Evolutionary conservation across 1,284 basidiomycete genomes (phyloP), one percentile per base, ranked within the genome.

Genomic region (Leccinum subspadiceum): DNA sequence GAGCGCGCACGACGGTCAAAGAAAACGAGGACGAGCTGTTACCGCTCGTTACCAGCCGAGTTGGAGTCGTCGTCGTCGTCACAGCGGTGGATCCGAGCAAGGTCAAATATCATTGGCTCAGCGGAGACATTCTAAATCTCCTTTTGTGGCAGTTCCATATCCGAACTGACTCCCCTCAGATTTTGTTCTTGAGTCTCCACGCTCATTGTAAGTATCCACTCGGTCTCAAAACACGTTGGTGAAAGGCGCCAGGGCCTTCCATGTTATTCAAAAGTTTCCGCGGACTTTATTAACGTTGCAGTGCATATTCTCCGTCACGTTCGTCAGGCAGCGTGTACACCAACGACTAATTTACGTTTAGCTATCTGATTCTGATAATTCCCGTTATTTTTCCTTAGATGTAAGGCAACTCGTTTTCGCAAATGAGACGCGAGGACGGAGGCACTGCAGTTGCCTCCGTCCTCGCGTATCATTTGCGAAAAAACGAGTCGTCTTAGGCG

Each of bases 331-430:
- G 62, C 63, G 58, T 70, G 70, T 50, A 31, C 49, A n/a, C 59
- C 70, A 70, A 68, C 61, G 56, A 61, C 39, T 64, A 60, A 13
- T 66, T 69, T 69, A 69, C 68, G 68, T 69, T 15, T 71, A 22
- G 26, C 33, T 48, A 65, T 17, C 41, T 17, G 41, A 17, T 69
- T 41, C 41, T 10, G 17, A 17, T 69, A 46, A 44, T 49, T 49
- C 24, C 46, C 53, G 15, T 49, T 65, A 66, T 54, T 65, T 68
- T 54, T 58, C n/a, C 59, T 13, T 59, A 65, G 68, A 67, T 66
- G 66, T 53, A 44, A 44, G 41, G 41, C 8, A 9, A 12, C 17
- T 17, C n/a, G 37, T 39, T 39, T 9, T n/a, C 15, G 0, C 37
- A 39, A 39, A 39, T 9, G 37, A n/a, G 37, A 39, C n/a, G 37